These are phyloP conservation scores for Wickerhamiella sergipiensis DNA, from an alignment of 805 yeast genomes.

Conservation along the genomic window DNA sequence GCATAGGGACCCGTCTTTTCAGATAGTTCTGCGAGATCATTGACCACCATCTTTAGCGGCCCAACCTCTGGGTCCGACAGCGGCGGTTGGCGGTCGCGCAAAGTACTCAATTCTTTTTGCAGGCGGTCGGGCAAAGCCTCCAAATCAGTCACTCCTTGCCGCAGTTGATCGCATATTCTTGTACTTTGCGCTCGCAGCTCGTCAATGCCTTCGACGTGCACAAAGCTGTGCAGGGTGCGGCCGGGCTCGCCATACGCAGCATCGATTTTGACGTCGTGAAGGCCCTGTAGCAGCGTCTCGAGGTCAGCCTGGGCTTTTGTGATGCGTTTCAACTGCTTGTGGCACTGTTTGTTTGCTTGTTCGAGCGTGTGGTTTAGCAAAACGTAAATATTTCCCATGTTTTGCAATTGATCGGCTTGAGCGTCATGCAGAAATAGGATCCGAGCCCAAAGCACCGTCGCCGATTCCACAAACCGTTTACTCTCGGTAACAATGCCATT, in stretches of 20 bases:
- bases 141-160: slow-evolving; percentile 4
- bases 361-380: slow-evolving; percentile 17
- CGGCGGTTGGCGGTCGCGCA: slow-evolving; percentile 10
- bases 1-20: slow-evolving; percentile 30
- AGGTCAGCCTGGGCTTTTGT: slow-evolving; percentile 9
- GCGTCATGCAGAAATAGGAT: slow-evolving; percentile 34
- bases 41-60: slow-evolving; percentile 22
- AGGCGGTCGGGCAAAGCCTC: slow-evolving; percentile 8
- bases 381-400: slow-evolving; percentile 25
- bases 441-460: slow-evolving; percentile 32
- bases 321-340: slow-evolving; percentile 5
- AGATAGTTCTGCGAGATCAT: slow-evolving; percentile 17
- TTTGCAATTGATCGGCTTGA: slow-evolving; percentile 32
- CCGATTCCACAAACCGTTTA: slow-evolving; percentile 26
- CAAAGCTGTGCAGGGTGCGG: slow-evolving; percentile 10
- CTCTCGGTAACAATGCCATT: slow-evolving; percentile 29
- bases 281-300: slow-evolving; percentile 10
- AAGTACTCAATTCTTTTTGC: slow-evolving; percentile 10
- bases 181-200: slow-evolving; percentile 8
- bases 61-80: slow-evolving; percentile 9
- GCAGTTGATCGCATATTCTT: slow-evolving; percentile 6
- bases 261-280: slow-evolving; percentile 12
- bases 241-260: slow-evolving; percentile 6
- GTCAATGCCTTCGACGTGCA: slow-evolving; percentile 13
- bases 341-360: slow-evolving; percentile 10